Conservation (phyloP, 2,329 filamentous ascomycete genomes). For the Xylogone sp. region DNA sequence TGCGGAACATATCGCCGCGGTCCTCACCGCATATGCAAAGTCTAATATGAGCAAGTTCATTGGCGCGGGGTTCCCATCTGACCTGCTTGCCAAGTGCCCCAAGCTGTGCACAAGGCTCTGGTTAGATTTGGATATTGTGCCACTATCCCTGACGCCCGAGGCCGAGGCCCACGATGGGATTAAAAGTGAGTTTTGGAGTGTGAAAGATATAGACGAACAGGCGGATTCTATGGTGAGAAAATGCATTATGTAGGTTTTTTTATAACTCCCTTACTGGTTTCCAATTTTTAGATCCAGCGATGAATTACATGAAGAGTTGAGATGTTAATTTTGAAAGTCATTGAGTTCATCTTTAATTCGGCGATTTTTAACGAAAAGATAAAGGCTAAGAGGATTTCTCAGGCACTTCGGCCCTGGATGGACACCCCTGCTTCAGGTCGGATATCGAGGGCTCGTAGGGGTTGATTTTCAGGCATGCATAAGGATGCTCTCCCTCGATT, state of each 20-base stretch:
- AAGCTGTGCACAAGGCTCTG: slow-evolving; percentile 67
- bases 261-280: too few species aligned
- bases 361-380: too few species aligned
- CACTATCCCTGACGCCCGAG: slow-evolving; percentile 57
- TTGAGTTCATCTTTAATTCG: too few species aligned
- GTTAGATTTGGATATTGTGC: slow-evolving; percentile 73
- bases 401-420: slow-evolving; percentile 71
- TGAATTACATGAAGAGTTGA: too few species aligned
- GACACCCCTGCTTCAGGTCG: slow-evolving; percentile 62
- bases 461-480: slow-evolving; percentile 53
- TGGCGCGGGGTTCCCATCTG: slow-evolving; percentile 64
- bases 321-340: too few species aligned
- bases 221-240: slow-evolving; percentile 79
- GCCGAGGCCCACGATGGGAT: slow-evolving; percentile 32
- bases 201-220: slow-evolving; percentile 68
- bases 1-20: slow-evolving; percentile 56
- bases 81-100: slow-evolving; percentile 57
- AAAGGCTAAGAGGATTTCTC: too few species aligned
- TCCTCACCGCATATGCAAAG: slow-evolving; percentile 56
- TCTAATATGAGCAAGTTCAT: slow-evolving; percentile 71
- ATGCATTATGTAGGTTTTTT: slow-evolving; percentile 69
- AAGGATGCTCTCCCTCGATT: slow-evolving; percentile 42
- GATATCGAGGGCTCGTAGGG: slow-evolving; percentile 52
- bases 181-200: slow-evolving; percentile 42
- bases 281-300: too few species aligned